Percentiles rank a stretch among this genome's conserved stretches.
Conservation (phyloP, 768 basidiomycete species). For the Naematelia encephala region DNA sequence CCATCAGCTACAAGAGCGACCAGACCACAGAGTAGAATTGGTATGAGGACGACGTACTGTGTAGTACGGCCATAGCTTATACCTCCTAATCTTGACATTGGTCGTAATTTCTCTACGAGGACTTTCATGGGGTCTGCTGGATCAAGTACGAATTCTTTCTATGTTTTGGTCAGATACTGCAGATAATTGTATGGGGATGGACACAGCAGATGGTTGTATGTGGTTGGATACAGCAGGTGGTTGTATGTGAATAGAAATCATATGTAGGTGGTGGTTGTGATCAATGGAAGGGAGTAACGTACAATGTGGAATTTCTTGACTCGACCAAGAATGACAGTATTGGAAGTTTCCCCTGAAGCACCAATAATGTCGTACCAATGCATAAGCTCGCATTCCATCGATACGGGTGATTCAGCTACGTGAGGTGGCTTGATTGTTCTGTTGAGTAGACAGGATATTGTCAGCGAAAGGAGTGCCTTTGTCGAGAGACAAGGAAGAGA, state of each 20-base stretch:
- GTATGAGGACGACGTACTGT: conserved; percentile 19
- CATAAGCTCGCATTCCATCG: conserved; percentile 51
- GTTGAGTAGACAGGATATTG: conserved; percentile 4
- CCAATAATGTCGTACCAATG: conserved; percentile 35
- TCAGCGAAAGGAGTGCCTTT: too few relatives aligned
- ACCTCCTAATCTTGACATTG: conserved; percentile 58
- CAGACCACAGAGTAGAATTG: background rate
- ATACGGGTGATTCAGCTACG: conserved; percentile 51
- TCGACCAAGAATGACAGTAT: conserved; percentile 46
- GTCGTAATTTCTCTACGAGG: conserved; percentile 38
- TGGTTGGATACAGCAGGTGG: too few relatives aligned
- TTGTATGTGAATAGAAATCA: too few relatives aligned
- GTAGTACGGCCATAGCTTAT: conserved; percentile 36
- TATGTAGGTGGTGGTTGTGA: too few relatives aligned
- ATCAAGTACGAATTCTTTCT: conserved; percentile 43
- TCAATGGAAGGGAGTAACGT: conserved; percentile 4
- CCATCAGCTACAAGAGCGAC: background rate
- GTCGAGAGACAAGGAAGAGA: too few relatives aligned
- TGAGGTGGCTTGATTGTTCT: conserved; percentile 49
- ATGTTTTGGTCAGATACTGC: background rate
- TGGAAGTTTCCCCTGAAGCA: conserved; percentile 19
- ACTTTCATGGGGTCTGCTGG: conserved; percentile 33
- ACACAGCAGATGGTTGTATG: too few relatives aligned
- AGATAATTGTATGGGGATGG: too few relatives aligned
- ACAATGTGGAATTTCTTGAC: conserved; percentile 50